A percentile compares a stretch with the other conserved stretches of the same genome.
These are phyloP conservation scores for Colletotrichum destructivum DNA, from an alignment of 2,329 filamentous ascomycete species.

Conservation along the genomic window DNA sequence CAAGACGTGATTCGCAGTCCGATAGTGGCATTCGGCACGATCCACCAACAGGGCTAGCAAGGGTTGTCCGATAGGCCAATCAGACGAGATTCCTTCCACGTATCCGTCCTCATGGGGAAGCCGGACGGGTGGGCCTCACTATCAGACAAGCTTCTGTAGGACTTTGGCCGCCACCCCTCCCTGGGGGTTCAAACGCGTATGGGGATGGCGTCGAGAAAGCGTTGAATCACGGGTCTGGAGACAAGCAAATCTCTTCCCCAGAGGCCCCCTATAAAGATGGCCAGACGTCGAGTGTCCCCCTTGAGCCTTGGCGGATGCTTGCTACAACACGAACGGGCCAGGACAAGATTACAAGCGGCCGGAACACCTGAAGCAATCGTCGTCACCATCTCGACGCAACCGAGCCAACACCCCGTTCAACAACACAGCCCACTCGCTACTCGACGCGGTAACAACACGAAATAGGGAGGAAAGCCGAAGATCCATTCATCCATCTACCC, in stretches of 20 bases:
- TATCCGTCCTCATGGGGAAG: constrained; percentile 29
- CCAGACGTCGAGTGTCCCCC: constrained; percentile 2
- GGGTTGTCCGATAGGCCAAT: not conserved
- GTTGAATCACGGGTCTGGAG: not conserved
- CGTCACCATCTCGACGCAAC: not conserved
- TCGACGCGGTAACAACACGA: not conserved
- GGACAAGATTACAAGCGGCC: not conserved
- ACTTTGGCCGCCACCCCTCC: not conserved
- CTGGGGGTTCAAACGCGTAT: constrained; percentile 27
- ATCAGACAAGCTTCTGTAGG: not conserved
- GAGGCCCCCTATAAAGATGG: constrained; percentile 27
- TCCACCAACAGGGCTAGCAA: constrained; percentile 7
- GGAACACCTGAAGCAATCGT: constrained; percentile 1
- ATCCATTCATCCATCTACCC: not conserved
- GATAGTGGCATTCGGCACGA: no score
- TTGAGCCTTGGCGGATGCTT: constrained; percentile 22
- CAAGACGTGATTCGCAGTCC: constrained; percentile 22
- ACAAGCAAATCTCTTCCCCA: not conserved
- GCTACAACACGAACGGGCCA: constrained; percentile 7
- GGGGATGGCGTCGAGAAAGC: constrained; percentile 9
- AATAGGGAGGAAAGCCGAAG: not conserved
- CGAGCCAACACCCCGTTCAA: not conserved
- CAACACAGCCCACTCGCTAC: not conserved
- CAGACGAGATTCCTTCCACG: constrained; percentile 4
- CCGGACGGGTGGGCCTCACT: not conserved